These are phyloP conservation scores for Colletotrichum nymphaeae DNA, from an alignment of 2,329 filamentous ascomycete species.

Conservation along the genomic window DNA sequence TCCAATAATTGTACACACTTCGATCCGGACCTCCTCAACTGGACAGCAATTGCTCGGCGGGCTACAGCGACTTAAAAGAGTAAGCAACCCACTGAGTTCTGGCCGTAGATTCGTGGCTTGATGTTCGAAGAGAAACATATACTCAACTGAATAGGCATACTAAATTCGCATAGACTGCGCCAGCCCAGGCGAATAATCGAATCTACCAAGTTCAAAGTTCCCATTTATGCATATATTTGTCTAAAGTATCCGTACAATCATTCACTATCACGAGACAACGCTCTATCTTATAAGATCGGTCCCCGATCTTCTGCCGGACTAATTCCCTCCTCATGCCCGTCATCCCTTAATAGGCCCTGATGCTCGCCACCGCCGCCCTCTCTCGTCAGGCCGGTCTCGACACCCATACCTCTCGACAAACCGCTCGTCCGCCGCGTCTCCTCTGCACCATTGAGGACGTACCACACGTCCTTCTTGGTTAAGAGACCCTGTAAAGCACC, in stretches of 20 bases:
- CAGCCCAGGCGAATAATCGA: not conserved
- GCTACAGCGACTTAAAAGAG: too few species aligned
- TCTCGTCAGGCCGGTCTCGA: constrained; percentile 49
- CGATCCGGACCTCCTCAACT: too few species aligned
- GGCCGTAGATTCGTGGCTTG: too few species aligned
- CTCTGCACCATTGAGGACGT: constrained; percentile 84
- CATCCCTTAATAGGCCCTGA: constrained; percentile 53
- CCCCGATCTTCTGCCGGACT: constrained; percentile 37
- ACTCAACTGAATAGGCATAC: too few species aligned
- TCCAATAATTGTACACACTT: too few species aligned
- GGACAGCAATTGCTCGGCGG: too few species aligned
- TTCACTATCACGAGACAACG: not conserved
- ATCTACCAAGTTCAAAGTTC: not conserved
- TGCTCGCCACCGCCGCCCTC: constrained; percentile 54
- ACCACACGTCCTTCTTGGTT: constrained; percentile 98
- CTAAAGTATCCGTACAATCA: not conserved
- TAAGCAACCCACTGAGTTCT: too few species aligned
- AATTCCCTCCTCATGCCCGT: constrained; percentile 47
- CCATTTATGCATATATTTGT: not conserved
- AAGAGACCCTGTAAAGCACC: constrained; percentile 86
- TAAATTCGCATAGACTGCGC: not conserved
- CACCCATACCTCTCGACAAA: constrained; percentile 39
- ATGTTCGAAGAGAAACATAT: too few species aligned
- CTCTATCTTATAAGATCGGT: constrained; percentile 34
- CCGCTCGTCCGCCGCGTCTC: constrained; percentile 62